phyloP scores from a whole-genome alignment of 2,329 filamentous ascomycete species.

The Ceratocystis diversiconidia region DNA sequence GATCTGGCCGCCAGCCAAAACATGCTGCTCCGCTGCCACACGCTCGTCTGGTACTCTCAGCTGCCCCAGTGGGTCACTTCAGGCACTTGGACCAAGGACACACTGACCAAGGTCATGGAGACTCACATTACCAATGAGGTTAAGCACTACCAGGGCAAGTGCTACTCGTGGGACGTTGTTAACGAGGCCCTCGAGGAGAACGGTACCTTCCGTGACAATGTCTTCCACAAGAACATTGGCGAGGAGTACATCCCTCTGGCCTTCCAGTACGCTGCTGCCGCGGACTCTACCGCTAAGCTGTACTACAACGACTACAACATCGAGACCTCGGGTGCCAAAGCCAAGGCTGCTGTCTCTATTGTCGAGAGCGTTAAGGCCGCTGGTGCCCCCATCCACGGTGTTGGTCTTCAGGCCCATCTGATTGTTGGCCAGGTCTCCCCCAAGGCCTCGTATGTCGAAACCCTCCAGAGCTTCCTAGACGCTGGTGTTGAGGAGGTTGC shows the following conservation, averaged over 20 bases:
- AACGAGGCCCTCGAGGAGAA: constrained; percentile 49
- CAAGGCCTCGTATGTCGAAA: constrained; percentile 28
- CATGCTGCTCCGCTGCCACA: constrained; percentile 45
- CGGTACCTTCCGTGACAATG: constrained; percentile 36
- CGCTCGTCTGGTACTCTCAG: constrained; percentile 35
- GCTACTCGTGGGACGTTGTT: constrained; percentile 51
- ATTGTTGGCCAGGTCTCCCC: constrained; percentile 38
- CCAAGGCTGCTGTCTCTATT: constrained; percentile 31
- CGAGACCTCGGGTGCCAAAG: constrained; percentile 37
- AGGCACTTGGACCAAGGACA: constrained; percentile 39
- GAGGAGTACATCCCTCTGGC: constrained; percentile 43
- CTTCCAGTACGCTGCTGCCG: constrained; percentile 40
- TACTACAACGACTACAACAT: constrained; percentile 47
- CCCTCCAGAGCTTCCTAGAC: constrained; percentile 31
- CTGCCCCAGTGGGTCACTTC: constrained; percentile 25
- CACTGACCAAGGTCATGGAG: constrained; percentile 37
- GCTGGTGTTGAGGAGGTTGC: constrained; percentile 35
- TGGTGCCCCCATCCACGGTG: constrained; percentile 45
- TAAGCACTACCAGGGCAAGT: constrained; percentile 43
- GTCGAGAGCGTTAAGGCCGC: constrained; percentile 33
- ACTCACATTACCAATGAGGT: constrained; percentile 47
- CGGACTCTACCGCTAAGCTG: constrained; percentile 42
- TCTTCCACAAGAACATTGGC: constrained; percentile 43
- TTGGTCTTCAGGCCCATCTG: constrained; percentile 49
- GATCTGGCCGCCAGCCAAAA: constrained; percentile 30